Evolutionary conservation across 768 basidiomycete species (phyloP), one percentile per base, ranked within the genome.

Genomic region (Trametes villosa): DNA sequence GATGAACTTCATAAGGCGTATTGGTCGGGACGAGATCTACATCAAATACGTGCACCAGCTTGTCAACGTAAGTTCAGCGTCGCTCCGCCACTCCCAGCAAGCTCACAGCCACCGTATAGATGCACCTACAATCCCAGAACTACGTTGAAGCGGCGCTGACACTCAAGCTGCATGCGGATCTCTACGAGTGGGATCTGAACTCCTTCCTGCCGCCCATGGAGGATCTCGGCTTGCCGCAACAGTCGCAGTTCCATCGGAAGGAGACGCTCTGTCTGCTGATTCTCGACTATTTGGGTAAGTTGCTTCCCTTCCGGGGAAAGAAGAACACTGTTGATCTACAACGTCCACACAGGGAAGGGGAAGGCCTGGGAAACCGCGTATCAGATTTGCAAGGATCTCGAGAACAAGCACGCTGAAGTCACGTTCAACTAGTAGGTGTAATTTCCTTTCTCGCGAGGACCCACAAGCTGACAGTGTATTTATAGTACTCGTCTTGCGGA

Each of bases 281-380:
- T 58, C 83, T 98, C n/a, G 94, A 97, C 71, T 94, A 95, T 67
- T 84, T 98, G 22, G 92, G 94, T 92, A 58, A 56, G 82, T 44
- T 17, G 9, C 47, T 52, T 64, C 27, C 8, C 44, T 38, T 46
- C 34, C n/a, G 27, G 48, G 54, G 53, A 47, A 26, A n/a, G 20
- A 31, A 56, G 48, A 20, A 12, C 55, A 33, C 57, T 52, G 42
- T 66, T 47, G 26, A 62, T 31, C n/a, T 3, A 33, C 17, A 63
- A 34, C 17, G 45, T 1, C 55, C 40, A 60, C 53, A 24, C 60
- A 95, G 94, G 93, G 50, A 92, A 95, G 74, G 96, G 96, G 11
- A 95, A 96, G 69, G 96, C 96, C n/a, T 98, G 94, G 85, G 96
- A 98, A 74, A 89, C 84, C 53, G 96, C 94, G 2, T 87, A 97